Percentiles rank a stretch among this genome's conserved stretches.
phyloP scores from a whole-genome alignment of 108 stramenopile species.

The Stephanodiscus triporus region DNA sequence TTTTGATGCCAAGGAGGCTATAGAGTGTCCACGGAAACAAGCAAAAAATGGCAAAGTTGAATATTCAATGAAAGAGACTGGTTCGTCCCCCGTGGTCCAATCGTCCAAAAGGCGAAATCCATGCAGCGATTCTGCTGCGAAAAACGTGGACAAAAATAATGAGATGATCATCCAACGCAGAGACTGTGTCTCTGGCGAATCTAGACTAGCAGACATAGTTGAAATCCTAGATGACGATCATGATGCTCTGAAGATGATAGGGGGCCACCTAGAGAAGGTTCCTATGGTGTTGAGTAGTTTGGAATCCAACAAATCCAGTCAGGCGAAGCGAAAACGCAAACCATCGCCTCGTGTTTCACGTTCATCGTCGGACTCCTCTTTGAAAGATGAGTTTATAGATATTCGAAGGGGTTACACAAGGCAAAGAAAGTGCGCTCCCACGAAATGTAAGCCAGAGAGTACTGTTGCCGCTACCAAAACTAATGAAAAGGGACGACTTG shows the following conservation, averaged over 20 bases:
- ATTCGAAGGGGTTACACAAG: neutral
- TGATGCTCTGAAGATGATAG: neutral
- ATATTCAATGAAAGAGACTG: neutral
- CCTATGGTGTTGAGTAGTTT: too few species aligned
- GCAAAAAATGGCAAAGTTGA: neutral
- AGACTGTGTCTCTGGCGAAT: neutral
- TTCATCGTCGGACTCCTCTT: neutral
- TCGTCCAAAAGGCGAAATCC: too few species aligned
- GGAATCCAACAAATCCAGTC: neutral
- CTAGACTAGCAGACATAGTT: constrained; percentile 9
- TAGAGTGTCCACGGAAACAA: neutral
- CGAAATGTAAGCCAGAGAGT: neutral
- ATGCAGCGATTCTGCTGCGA: neutral
- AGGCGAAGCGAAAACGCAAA: constrained; percentile 7
- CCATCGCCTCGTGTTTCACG: neutral
- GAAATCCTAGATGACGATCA: constrained; percentile 20
- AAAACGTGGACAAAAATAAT: neutral
- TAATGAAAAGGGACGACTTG: neutral
- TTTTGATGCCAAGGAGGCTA: neutral
- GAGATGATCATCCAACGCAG: constrained; percentile 1
- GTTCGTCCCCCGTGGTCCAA: neutral
- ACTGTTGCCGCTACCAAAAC: neutral
- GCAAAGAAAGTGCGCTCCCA: neutral
- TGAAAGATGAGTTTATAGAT: neutral
- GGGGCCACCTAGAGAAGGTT: neutral